Evolutionary conservation across 495 filamentous ascomycete species (phyloP).

Genomic region (Penicillium dipodomyicola): DNA sequence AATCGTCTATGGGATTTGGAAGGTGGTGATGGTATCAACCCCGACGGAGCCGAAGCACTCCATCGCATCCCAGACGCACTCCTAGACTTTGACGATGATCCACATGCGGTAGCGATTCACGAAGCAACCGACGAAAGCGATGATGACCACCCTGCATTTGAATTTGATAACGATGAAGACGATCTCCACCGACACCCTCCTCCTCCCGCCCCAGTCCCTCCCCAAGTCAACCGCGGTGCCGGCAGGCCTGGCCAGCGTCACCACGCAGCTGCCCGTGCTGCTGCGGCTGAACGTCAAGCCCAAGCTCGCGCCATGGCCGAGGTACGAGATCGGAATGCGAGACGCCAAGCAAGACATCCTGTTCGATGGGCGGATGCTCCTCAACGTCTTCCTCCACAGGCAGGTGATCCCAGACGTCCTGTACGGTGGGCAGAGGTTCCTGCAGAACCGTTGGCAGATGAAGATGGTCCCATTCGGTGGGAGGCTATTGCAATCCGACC

Average conservation of each 20-base stretch:
- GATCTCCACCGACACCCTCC: constrained; percentile 33
- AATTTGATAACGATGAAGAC: constrained; percentile 34
- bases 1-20: constrained; percentile 89
- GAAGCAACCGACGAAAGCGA: constrained; percentile 14
- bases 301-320: constrained; percentile 48
- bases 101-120: neutral
- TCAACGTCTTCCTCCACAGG: neutral
- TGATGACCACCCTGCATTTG: constrained; percentile 28
- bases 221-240: constrained; percentile 29
- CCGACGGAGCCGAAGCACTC: constrained; percentile 43
- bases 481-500: neutral
- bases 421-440: constrained; percentile 6
- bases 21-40: constrained; percentile 66
- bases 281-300: constrained; percentile 43
- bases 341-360: neutral
- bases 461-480: constrained; percentile 1
- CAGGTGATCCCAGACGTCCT: constrained; percentile 16
- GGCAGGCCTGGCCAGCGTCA: constrained; percentile 24
- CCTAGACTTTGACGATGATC: constrained; percentile 39
- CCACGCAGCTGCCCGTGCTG: constrained; percentile 40
- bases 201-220: constrained; percentile 45
- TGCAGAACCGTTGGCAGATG: neutral
- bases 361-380: constrained; percentile 4
- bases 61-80: constrained; percentile 42
- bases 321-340: constrained; percentile 30